Percentiles rank a stretch among this genome's conserved stretches.
These are phyloP conservation scores for Zasmidium citrigriseum DNA, from an alignment of 2,329 filamentous ascomycete species.

Conservation along the genomic window DNA sequence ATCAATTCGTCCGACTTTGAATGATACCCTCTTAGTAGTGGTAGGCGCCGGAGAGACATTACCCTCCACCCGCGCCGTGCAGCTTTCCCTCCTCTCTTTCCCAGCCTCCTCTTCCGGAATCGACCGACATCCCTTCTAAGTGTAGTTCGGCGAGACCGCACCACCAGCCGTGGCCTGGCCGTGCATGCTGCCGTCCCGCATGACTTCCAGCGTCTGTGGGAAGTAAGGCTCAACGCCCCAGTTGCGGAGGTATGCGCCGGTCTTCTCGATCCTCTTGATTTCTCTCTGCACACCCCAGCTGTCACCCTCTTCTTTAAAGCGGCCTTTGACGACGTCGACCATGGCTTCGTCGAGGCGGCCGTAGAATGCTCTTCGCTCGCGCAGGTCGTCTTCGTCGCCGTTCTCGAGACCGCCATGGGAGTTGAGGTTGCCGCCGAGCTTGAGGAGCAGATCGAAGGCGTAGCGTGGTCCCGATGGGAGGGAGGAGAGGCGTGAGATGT, in stretches of 20 bases:
- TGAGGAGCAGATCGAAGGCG: conserved; percentile 57
- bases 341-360: conserved; percentile 50
- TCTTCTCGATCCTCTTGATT: conserved; percentile 59
- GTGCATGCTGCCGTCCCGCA: conserved; percentile 39
- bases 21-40: no score
- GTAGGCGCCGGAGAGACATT: no score
- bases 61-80: no score
- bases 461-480: conserved; percentile 51
- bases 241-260: conserved; percentile 52
- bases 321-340: conserved; percentile 54
- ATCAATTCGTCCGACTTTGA: no score
- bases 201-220: conserved; percentile 52
- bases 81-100: no score
- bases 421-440: conserved; percentile 58
- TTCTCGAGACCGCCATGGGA: conserved; percentile 54
- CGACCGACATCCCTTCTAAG: conserved; percentile 2
- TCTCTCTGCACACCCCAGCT: conserved; percentile 55
- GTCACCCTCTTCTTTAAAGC: conserved; percentile 52
- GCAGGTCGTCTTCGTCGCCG: conserved; percentile 50
- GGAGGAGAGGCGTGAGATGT: conserved; percentile 52
- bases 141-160: conserved; percentile 7
- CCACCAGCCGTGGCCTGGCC: conserved; percentile 4
- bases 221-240: conserved; percentile 58
- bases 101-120: no score
- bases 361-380: conserved; percentile 53